These are phyloP conservation scores for Trapa incisa DNA, from an alignment of 345 rosid genomes.

Conservation along the genomic window DNA sequence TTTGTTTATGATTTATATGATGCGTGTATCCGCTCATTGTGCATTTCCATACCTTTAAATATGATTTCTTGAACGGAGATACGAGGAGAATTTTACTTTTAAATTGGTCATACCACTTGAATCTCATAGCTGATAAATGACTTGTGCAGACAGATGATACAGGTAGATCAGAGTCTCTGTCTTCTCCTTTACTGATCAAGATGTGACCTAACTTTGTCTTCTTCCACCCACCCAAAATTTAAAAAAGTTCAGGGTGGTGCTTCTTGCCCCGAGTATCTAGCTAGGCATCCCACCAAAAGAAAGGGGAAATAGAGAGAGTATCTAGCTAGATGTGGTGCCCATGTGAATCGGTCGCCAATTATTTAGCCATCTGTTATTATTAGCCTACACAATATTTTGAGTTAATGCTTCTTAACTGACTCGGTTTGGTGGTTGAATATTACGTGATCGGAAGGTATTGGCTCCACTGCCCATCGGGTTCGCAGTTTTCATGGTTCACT, in stretches of 20 bases:
- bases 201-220: constrained; percentile 1
- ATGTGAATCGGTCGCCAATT: not conserved
- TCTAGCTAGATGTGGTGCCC: not conserved
- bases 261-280: not conserved
- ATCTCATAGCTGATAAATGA: too few species aligned
- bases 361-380: not conserved
- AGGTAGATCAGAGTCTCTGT: not conserved
- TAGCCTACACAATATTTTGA: not conserved
- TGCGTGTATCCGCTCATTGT: too few species aligned
- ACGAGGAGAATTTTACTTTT: too few species aligned
- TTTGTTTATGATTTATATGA: too few species aligned
- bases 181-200: not conserved
- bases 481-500: constrained; percentile 21
- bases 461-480: constrained; percentile 24
- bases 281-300: too few species aligned
- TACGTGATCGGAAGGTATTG: constrained; percentile 5
- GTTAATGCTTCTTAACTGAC: not conserved
- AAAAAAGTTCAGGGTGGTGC: too few species aligned
- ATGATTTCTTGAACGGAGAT: too few species aligned
- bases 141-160: too few species aligned
- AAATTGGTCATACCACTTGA: too few species aligned
- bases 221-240: not conserved
- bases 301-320: too few species aligned
- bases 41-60: too few species aligned
- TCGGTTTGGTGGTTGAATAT: not conserved